Evolutionary conservation across 768 basidiomycete genomes (phyloP), one percentile per base, ranked within the genome.

Genomic region (Sistotremastrum niveocremeum): DNA sequence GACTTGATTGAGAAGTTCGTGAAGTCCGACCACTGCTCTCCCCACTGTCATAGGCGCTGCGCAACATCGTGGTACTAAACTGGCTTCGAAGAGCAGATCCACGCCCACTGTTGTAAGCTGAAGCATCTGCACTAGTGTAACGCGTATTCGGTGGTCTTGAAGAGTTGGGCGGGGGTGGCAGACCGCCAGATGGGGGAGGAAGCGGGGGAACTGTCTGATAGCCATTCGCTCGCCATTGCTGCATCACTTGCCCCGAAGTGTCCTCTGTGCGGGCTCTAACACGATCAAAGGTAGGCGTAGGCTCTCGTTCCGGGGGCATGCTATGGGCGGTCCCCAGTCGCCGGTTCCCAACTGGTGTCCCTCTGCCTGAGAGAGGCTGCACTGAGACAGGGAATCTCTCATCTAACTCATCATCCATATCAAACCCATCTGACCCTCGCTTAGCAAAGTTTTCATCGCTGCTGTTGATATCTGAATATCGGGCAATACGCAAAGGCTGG

Each of bases 221-320:
- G 40, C 71, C 73, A 47, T 71, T 66, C 20, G 58, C 63, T 50
- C 79, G 65, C 84, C 82, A 82, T 51, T 76, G 78, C 6, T 70
- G 64, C 64, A 83, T 77, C 12, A 74, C 65, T 9, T 72, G 67
- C 2, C 82, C 79, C 49, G 71, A 76, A 42, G 68, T 64, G 55
- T 80, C 81, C 53, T 88, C 83, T 9, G 82, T 81, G 51, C 78
- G 72, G 29, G 79, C 78, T 38, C 84, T 68, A 9, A 79, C 73
- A 28, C 79, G 69, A 8, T 75, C 74, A 41, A 74, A 68, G 8
- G 48, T 65, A 11, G 63, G 55, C 37, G 64, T 59, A 1, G 70
- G 54, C 47, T 80, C 75, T 34, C 73, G 76, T 44, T 79, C 77
- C 5, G 71, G 60, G 7, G 75, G 77, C 66, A 80, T 68, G 52